Percentiles rank a stretch among this genome's conserved stretches.
These are phyloP conservation scores for Cladobotryum mycophilum DNA, from an alignment of 2,329 filamentous ascomycete genomes.

Conservation along the genomic window DNA sequence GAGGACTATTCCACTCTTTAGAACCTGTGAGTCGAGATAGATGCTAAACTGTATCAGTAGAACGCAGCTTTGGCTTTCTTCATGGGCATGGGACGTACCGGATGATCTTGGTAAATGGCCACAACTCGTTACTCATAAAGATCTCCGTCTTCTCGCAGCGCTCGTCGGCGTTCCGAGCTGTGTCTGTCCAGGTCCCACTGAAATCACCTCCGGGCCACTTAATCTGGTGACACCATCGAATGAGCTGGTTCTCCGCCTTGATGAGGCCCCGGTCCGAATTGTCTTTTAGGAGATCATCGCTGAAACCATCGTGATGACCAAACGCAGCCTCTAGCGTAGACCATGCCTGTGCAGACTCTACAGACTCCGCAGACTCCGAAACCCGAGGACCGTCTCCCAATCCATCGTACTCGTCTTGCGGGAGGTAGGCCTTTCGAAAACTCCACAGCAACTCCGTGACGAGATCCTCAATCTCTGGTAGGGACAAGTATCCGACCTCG, in stretches of 20 bases:
- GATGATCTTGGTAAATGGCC: conserved; percentile 32
- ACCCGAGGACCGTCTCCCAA: too few species aligned
- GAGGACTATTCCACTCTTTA: conserved; percentile 28
- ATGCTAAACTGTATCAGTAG: too few species aligned
- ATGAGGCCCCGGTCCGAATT: conserved; percentile 23
- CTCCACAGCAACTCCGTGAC: conserved; percentile 27
- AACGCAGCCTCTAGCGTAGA: conserved; percentile 30
- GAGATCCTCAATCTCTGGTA: conserved; percentile 20
- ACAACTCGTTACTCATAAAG: conserved; percentile 27
- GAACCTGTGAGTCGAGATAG: conserved; percentile 24
- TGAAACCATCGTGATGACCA: conserved; percentile 22
- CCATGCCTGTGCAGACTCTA: conserved; percentile 38
- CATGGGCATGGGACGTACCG: too few species aligned
- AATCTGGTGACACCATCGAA: conserved; percentile 24
- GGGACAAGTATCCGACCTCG: conserved; percentile 27
- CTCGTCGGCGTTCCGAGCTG: conserved; percentile 24
- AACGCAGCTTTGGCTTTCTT: too few species aligned
- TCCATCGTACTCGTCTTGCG: too few species aligned
- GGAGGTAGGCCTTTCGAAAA: conserved; percentile 24
- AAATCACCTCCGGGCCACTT: conserved; percentile 23
- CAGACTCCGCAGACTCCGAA: too few species aligned
- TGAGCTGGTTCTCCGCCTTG: conserved; percentile 17
- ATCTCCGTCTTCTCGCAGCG: conserved; percentile 23
- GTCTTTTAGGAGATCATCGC: conserved; percentile 16
- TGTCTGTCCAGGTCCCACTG: conserved; percentile 23